Percentiles rank a stretch among this genome's conserved stretches.
Conservation (phyloP, 2,329 filamentous ascomycete species). For the Venturia carpophila region DNA sequence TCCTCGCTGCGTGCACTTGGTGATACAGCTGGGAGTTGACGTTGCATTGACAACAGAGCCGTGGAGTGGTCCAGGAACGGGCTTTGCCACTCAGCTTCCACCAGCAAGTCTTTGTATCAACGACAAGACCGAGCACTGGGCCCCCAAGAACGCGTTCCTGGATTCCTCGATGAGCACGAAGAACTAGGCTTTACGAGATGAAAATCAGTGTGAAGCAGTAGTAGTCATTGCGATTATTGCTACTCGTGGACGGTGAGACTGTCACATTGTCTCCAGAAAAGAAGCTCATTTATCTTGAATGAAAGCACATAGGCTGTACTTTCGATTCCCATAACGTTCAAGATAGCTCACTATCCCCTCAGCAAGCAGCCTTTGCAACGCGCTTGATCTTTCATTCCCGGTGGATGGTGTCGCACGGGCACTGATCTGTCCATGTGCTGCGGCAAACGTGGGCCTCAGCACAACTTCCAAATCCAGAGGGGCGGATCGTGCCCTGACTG, state of each 20-base stretch:
- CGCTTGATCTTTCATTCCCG: background rate
- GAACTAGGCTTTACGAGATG: background rate
- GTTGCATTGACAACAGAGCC: slow-evolving; percentile 3
- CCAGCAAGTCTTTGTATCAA: slow-evolving; percentile 7
- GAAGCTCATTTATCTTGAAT: background rate
- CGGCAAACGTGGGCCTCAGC: background rate
- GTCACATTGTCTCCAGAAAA: background rate
- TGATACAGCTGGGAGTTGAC: background rate
- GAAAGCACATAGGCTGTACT: background rate
- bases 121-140: slow-evolving; percentile 1
- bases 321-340: background rate
- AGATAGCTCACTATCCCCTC: background rate
- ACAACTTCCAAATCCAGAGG: slow-evolving; percentile 1
- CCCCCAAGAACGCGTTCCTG: background rate
- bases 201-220: background rate
- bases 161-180: background rate
- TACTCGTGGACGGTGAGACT: background rate
- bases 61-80: background rate
- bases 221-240: background rate
- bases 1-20: background rate
- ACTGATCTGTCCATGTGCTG: background rate
- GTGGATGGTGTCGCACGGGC: background rate
- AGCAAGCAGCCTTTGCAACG: background rate
- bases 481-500: background rate
- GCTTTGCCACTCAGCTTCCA: background rate